Conservation (phyloP, 1,284 basidiomycete species). For the Blastosporella zonata region DNA sequence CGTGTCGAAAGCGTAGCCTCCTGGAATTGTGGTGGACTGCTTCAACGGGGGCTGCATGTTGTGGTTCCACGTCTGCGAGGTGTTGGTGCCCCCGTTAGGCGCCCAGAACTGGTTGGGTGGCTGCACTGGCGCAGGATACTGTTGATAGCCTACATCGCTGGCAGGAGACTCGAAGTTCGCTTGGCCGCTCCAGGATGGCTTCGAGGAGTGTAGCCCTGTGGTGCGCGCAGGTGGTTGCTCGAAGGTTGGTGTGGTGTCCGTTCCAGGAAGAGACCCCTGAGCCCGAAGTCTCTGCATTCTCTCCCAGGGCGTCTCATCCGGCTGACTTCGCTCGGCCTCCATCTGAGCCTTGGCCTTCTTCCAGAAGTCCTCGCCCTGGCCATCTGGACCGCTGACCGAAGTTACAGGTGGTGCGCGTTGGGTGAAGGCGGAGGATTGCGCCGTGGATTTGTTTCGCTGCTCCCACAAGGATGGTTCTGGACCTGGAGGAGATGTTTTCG, state of each 20-base stretch:
- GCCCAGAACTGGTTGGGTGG: constrained; percentile 10
- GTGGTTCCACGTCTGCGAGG: constrained; percentile 9
- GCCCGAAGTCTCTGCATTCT: constrained; percentile 16
- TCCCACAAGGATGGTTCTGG: constrained; percentile 16
- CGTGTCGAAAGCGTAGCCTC: constrained; percentile 10
- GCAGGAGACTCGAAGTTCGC: constrained; percentile 8
- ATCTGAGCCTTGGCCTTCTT: constrained; percentile 13
- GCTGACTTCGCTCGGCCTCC: not conserved
- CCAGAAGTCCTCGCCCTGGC: constrained; percentile 11
- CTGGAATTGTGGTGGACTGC: constrained; percentile 10
- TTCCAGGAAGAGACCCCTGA: constrained; percentile 2
- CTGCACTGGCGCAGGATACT: constrained; percentile 1
- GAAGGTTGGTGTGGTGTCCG: not conserved
- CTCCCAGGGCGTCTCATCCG: constrained; percentile 19
- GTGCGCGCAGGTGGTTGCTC: constrained; percentile 5
- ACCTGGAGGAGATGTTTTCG: constrained; percentile 5
- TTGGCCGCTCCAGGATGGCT: constrained; percentile 9
- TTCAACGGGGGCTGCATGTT: constrained; percentile 4
- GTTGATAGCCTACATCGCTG: constrained; percentile 7
- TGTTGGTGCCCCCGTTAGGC: constrained; percentile 6
- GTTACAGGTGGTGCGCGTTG: constrained; percentile 5
- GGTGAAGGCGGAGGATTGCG: constrained; percentile 4
- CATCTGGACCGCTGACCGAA: not conserved
- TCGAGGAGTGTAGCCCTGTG: constrained; percentile 7
- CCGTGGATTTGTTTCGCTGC: constrained; percentile 13